A percentile compares a stretch with the other conserved stretches of the same genome.
Evolutionary conservation across 169 alveolate species (phyloP).

Genomic region (Blepharisma undulans): DNA sequence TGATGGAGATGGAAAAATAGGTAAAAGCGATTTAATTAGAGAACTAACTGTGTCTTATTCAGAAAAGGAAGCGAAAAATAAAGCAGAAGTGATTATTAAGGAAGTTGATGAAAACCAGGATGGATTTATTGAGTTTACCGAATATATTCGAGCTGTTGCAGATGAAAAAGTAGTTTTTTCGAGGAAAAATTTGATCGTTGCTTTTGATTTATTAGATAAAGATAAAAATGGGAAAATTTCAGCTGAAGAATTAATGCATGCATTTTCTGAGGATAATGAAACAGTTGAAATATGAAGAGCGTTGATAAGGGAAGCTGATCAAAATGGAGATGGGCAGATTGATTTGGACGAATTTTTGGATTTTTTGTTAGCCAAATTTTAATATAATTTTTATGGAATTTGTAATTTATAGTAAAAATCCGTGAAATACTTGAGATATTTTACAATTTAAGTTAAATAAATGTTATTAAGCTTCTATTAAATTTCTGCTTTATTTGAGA

Average conservation of each 20-base stretch:
- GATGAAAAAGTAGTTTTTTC: conserved; percentile 43
- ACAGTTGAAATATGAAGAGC: conserved; percentile 28
- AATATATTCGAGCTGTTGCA: conserved; percentile 41
- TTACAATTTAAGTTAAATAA: too few species aligned
- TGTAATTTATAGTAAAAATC: too few species aligned
- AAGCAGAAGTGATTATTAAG: conserved; percentile 31
- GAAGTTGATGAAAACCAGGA: conserved; percentile 20
- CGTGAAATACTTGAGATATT: too few species aligned
- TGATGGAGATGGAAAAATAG: conserved; percentile 48
- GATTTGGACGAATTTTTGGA: conserved; percentile 42
- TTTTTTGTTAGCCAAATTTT: conserved; percentile 7
- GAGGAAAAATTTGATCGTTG: conserved; percentile 45
- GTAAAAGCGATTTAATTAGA: conserved; percentile 43
- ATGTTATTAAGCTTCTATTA: neutral
- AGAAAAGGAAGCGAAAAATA: neutral
- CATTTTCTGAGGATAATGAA: neutral
- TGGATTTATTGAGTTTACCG: conserved; percentile 48
- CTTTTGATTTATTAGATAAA: conserved; percentile 50
- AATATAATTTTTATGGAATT: neutral
- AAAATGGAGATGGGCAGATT: conserved; percentile 46
- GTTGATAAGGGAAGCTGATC: conserved; percentile 40
- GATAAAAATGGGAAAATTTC: conserved; percentile 53
- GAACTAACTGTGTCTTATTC: conserved; percentile 21
- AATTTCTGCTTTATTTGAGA: neutral
- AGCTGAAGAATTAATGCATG: neutral